Base-by-base conservation (phyloP, 2,329 filamentous ascomycete species). In the Stromatinia cepivora region DNA sequence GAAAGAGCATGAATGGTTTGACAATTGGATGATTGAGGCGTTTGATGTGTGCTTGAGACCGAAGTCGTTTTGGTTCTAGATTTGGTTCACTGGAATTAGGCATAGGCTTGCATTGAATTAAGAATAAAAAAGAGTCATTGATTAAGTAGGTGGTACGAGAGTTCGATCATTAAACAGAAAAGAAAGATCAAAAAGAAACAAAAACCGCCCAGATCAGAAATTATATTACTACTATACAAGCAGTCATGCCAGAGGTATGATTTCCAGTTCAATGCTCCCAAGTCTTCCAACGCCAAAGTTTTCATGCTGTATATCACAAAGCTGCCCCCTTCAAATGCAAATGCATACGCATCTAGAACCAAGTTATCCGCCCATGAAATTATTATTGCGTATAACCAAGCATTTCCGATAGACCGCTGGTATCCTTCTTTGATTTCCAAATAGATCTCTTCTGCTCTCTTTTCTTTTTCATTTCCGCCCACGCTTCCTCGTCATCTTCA, bases 381-480 rank as follows among this genome's bases (percentile, higher is more conserved):
- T 61, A 71, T 70, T 69, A 77, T 66, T 73, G 70, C 20, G 72
- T 69, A 57, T 71, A 77, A 39, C 72, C 73, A 53, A 78, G 70
- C 72, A 78, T 76, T 62, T 78, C 77, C 67, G 76, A 74, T 36
- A 78, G 61, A 34, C 76, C 77, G 71, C 73, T 76, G 56, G 72
- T 67, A 54, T 77, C 76, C 70, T 89, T 90, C 81, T 89, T 90
- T 56, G 81, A 82, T 78, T 83, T 85, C 89, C 89, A 91, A 48
- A 86, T 73, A n/a, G 86, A 86, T 76, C 85, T 86, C 81, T 90
- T 91, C 82, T 89, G 86, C 69, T 90, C 87, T 70, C 87, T 83
- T 81, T 90, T 90, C 69, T 87, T 87, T 76, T 87, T 88, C 87
- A 91, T 90, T 42, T 88, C 87, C 71, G 86, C 88, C 89, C 89